These are phyloP conservation scores for Pichia sp. DNA, from an alignment of 1,139 yeast species.

Conservation along the genomic window DNA sequence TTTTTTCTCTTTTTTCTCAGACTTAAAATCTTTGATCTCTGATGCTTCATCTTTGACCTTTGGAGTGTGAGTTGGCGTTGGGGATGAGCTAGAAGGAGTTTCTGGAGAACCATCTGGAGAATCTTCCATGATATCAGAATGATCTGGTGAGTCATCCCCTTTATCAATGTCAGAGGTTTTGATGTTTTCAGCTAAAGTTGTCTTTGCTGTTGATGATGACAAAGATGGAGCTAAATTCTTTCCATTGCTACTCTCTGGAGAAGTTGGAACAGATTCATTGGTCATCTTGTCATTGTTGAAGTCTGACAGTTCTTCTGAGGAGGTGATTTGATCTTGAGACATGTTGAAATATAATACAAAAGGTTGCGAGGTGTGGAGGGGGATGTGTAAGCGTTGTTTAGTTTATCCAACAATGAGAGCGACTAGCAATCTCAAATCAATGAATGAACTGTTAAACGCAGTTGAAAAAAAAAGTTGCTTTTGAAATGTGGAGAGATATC, in stretches of 20 bases:
- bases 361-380: no score
- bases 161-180: conserved; percentile 1
- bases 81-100: not conserved
- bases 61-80: conserved; percentile 5
- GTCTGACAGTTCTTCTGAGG: conserved; percentile 25
- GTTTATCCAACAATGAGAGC: not conserved
- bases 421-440: not conserved
- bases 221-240: conserved; percentile 29
- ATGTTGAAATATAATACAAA: conserved; percentile 5
- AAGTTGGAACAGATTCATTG: conserved; percentile 22
- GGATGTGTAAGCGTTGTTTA: no score
- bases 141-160: not conserved
- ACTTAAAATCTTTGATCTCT: conserved; percentile 6
- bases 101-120: conserved; percentile 1
- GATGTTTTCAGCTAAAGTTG: conserved; percentile 4
- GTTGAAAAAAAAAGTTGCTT: conserved; percentile 1
- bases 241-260: conserved; percentile 28
- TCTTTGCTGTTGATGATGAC: conserved; percentile 19
- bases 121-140: conserved; percentile 3
- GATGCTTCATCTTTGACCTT: conserved; percentile 2
- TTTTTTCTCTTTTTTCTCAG: conserved; percentile 17
- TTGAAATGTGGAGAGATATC: conserved; percentile 32
- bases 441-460: conserved; percentile 8
- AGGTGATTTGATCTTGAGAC: conserved; percentile 17
- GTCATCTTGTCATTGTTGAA: conserved; percentile 22